phyloP scores from a whole-genome alignment of 352 stramenopile genomes.

The Blastocystis sp. region DNA sequence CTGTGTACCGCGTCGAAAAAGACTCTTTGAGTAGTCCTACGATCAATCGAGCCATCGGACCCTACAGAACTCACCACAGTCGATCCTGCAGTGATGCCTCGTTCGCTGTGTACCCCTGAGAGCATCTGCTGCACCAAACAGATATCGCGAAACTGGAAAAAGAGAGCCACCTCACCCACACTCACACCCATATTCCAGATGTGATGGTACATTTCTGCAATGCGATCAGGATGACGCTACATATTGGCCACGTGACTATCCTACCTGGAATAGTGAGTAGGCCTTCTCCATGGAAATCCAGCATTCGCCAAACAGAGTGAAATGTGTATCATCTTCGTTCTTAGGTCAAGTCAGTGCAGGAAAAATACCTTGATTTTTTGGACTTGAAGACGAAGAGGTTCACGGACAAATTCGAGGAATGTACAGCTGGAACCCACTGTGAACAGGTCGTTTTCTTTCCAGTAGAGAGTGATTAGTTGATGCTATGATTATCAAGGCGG shows the following conservation, averaged over 20 bases:
- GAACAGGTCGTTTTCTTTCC: constrained; percentile 45
- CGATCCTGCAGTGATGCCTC: constrained; percentile 25
- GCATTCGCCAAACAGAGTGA: constrained; percentile 32
- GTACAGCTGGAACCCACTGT: constrained; percentile 24
- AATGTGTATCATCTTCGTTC: background rate
- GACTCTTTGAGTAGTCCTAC: background rate
- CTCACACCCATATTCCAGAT: constrained; percentile 24
- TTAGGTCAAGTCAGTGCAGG: background rate
- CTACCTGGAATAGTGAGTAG: constrained; percentile 49
- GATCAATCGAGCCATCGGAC: background rate
- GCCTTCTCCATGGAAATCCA: constrained; percentile 55
- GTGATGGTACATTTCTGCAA: constrained; percentile 40
- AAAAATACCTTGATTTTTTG: constrained; percentile 21
- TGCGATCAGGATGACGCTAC: constrained; percentile 30
- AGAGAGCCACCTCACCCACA: constrained; percentile 32
- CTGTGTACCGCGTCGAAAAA: constrained; percentile 16
- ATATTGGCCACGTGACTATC: background rate
- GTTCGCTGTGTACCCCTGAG: constrained; percentile 30
- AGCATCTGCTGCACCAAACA: constrained; percentile 58
- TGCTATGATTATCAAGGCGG: background rate
- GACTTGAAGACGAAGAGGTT: constrained; percentile 32
- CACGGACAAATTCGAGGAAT: constrained; percentile 34
- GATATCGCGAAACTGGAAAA: constrained; percentile 51
- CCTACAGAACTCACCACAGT: constrained; percentile 22
- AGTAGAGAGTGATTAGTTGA: background rate